phyloP scores from a whole-genome alignment of 176 grass and related monocot genomes.

The Carex parvula region DNA sequence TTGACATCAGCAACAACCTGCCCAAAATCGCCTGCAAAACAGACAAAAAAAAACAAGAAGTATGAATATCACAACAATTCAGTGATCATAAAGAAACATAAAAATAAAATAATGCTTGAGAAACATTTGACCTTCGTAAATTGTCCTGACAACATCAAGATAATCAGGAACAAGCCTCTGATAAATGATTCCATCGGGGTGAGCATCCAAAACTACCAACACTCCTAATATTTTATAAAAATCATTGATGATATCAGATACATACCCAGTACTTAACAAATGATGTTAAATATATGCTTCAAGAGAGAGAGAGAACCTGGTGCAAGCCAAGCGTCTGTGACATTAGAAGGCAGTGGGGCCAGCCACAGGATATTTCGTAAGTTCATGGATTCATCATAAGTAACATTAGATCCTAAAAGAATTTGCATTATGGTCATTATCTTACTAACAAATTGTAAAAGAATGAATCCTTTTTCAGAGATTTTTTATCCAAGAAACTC shows the following conservation, averaged over 20 bases:
- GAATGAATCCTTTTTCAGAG: not conserved
- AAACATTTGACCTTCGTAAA: conserved; percentile 66
- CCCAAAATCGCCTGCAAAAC: conserved; percentile 62
- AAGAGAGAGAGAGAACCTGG: conserved; percentile 41
- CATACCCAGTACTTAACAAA: not conserved
- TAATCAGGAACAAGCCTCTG: conserved; percentile 74
- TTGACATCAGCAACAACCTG: conserved; percentile 56
- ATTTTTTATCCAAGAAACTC: not conserved
- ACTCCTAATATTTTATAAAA: conserved; percentile 46
- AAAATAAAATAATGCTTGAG: not conserved
- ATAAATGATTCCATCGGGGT: conserved; percentile 74
- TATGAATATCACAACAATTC: not conserved
- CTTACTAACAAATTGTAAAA: not conserved
- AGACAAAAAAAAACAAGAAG: not conserved
- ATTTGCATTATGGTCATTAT: not conserved
- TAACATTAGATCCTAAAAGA: conserved; percentile 55
- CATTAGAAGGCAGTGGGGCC: conserved; percentile 59
- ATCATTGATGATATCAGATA: not conserved
- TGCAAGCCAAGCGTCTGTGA: conserved; percentile 60
- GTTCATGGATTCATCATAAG: conserved; percentile 80
- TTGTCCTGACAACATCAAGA: conserved; percentile 60
- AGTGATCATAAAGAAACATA: not conserved
- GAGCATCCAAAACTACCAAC: conserved; percentile 74
- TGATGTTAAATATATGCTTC: not conserved
- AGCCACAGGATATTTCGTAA: conserved; percentile 91